These are phyloP conservation scores for Dipsacomyces acuminosporus DNA, from an alignment of 371 early-diverging fungal genomes.

Conservation along the genomic window DNA sequence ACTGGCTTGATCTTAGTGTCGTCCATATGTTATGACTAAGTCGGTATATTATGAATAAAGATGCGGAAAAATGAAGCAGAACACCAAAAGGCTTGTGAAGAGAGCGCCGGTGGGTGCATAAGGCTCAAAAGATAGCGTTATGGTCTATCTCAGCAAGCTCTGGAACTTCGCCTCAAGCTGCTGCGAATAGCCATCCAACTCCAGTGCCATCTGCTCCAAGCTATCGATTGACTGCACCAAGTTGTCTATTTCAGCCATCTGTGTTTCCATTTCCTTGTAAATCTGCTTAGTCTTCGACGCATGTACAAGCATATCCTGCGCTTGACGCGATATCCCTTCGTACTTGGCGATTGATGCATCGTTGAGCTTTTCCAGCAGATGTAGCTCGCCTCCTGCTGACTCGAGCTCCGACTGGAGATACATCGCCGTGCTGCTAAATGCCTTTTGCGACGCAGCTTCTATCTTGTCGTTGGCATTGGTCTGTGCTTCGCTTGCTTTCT, in stretches of 20 bases:
- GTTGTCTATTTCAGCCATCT: constrained; percentile 27
- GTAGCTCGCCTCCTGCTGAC: constrained; percentile 26
- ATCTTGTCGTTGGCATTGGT: constrained; percentile 1
- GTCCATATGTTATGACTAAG: constrained; percentile 5
- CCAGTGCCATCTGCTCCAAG: constrained; percentile 34
- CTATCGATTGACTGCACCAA: constrained; percentile 24
- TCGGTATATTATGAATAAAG: too few species aligned
- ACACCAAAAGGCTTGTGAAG: too few species aligned
- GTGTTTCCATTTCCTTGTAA: constrained; percentile 38
- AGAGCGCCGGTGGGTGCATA: too few species aligned
- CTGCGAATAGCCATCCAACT: constrained; percentile 35
- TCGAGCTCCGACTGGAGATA: constrained; percentile 41
- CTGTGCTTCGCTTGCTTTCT: background rate
- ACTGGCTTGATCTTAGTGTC: constrained; percentile 13
- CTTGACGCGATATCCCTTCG: constrained; percentile 41
- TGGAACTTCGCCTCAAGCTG: constrained; percentile 38
- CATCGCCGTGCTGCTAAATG: constrained; percentile 29
- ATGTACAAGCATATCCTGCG: constrained; percentile 43
- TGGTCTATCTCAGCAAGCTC: constrained; percentile 15
- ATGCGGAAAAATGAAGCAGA: too few species aligned
- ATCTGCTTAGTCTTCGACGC: constrained; percentile 44
- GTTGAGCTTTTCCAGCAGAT: constrained; percentile 36
- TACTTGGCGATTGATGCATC: constrained; percentile 42
- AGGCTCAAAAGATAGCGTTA: background rate
- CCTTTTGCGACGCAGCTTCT: constrained; percentile 25